Base-by-base conservation (phyloP, 495 filamentous ascomycete genomes). In the Lophium mytilinum region DNA sequence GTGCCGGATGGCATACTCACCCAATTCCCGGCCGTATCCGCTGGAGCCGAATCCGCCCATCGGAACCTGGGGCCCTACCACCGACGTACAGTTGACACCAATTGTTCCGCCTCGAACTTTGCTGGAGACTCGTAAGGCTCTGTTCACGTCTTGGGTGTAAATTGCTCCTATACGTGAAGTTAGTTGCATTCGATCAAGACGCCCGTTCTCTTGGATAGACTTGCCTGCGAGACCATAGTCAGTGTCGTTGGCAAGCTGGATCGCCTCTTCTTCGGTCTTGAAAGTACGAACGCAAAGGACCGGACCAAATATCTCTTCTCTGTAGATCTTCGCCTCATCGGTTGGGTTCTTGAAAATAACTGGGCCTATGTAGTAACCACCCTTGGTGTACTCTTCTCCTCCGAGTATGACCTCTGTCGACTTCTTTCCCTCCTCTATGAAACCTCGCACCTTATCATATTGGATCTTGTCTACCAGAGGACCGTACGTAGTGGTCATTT, bases 231-330 rank as follows among this genome's bases (percentile, higher is more conserved):
- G 49, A 10, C 68, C 68, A 39, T 64, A 66, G 17, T 58, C 51
- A 18, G 63, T 62, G 35, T 58, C 62, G 42, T 73, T 74, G 4
- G 63, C 62, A 18, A 58, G 58, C 34, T 53, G 57, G 18, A 72
- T 40, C 0, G 55, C 69, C 30, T 72, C 71, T 9, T 59, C 62
- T 42, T 71, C 68, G 1, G 57, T 64, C 39, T 66, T 64, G 57
- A 74, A 72, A 10, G 61, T 63, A 19, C 54, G 60, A n/a, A 72
- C 56, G 37, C 48, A 55, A 41, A 63, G 53, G 15, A 69, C 63
- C 7, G 68, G 67, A 10, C 68, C 68, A 45, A 71, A 71, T 34
- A 71, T 65, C 51, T 71, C 68, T 42, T 71, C 62, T 19, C 52
- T 54, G 17, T 52, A 53, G 10, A 64, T 58, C 10, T 53, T 39